Base-by-base conservation (phyloP, 1,139 yeast genomes). In the Taphrina pruni region DNA sequence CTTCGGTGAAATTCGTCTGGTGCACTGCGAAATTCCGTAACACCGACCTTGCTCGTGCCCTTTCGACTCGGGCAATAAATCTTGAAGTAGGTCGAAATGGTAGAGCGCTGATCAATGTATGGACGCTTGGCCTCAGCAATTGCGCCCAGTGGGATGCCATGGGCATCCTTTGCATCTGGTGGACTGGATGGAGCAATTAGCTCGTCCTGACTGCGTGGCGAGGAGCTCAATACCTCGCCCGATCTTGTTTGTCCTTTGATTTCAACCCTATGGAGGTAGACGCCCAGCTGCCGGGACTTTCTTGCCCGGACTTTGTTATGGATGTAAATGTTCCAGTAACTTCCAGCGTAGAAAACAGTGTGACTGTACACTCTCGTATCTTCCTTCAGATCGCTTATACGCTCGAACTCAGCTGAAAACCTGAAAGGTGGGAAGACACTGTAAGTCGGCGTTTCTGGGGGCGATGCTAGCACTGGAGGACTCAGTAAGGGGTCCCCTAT, bases 281-380 rank as follows among this genome's bases (percentile, higher is more conserved):
- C 86, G 2, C 87, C 87, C 73, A 84, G 79, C 72, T 84, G 86
- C 71, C 77, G 81, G 1, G 81, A 79, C 65, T 81, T 82, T 45
- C 79, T 77, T 52, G 78, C 76, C 32, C 77, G 77, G 46, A 81
- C 80, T 71, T 82, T 84, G 71, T 84, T 86, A 51, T 64, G 67
- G 48, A 84, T 77, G 73, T 85, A 85, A 12, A 85, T 75, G 72
- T 83, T 84, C 87, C 87, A 85, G 73, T 81, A 83, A 14, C 86
- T 83, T 0, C 87, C 87, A 11, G 86, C 86, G 72, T 84, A 84
- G 86, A 87, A 84, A 57, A 83, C 78, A 0, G 85, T 81, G 68
- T 82, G 80, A 8, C 85, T 82, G 73, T 84, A 84, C 0, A 83
- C 82, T 57, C 86, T 76, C 72, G 80, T 81, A 21, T 80, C 84